Base-by-base conservation (phyloP, 148 eudicot genomes). In the Cornus suecica region DNA sequence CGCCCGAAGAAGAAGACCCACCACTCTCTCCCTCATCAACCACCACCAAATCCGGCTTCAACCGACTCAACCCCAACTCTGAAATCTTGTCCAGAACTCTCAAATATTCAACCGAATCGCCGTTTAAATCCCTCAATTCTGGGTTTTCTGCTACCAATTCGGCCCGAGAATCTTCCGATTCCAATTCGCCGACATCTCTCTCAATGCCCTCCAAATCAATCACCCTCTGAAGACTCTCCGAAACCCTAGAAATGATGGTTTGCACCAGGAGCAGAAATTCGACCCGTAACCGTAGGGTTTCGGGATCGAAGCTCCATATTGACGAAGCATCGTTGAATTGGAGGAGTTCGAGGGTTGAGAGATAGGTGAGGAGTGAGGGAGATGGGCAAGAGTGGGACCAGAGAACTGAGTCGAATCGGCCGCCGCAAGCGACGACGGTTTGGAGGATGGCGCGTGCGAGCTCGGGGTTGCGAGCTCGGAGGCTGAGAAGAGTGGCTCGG, bases 391-490 rank as follows among this genome's bases (percentile, higher is more conserved):
- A 86, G 8, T 80, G 75, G 51, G 94, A 90, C 82, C 88, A 93
- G 8, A 84, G 63, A 52, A 88, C 41, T 41, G 83, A 72, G 27
- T 83, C 82, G 74, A 90, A 65, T 63, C 84, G 84, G 65, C 91
- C 94, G 34, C 87, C 92, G 76, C 72, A 66, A 52, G 91, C 79
- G 54, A 95, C 88, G 29, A 91, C 65, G 9, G 92, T 87, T 75
- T 92, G 97, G 23, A 95, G 92, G 54, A 95, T 71, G 24, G 94
- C 75, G 60, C 88, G 88, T 30, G 97, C 91, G 20, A 95, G 82
- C 69, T 80, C 83, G 37, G 94, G 97, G 77, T 89, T 85, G 11
- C 89, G 89, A 80, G 78, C 85, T 31, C 91, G 93, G 79, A 95
- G 97, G 60, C 87, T 87, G 66, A 87, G 86, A 51, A 95, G 76